Conservation (phyloP, 2,329 filamentous ascomycete species). For the Epichloe sp. region DNA sequence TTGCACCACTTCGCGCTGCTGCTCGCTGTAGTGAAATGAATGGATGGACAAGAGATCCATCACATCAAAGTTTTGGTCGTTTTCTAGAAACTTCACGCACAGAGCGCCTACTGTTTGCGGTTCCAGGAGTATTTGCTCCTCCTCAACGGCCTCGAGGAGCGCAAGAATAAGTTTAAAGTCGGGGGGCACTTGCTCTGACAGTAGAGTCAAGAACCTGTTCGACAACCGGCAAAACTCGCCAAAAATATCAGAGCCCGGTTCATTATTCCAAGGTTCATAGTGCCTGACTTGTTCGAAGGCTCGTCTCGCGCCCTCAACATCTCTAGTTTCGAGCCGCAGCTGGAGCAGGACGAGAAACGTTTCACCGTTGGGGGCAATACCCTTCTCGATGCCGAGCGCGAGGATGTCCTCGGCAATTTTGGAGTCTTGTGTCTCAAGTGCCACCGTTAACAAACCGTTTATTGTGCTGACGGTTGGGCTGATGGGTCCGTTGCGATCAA, state of each 20-base stretch:
- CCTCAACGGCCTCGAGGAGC: conserved; percentile 60
- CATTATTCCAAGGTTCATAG: conserved; percentile 25
- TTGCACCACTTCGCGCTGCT: conserved; percentile 55
- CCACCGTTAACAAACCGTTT: conserved; percentile 62
- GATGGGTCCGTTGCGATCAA: conserved; percentile 39
- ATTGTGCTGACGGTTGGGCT: conserved; percentile 58
- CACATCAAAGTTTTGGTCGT: conserved; percentile 65
- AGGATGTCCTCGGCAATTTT: conserved; percentile 64
- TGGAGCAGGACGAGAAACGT: conserved; percentile 66
- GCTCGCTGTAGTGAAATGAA: conserved; percentile 53
- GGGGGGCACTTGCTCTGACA: conserved; percentile 45
- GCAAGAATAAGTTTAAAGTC: conserved; percentile 58
- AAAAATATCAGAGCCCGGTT: conserved; percentile 29
- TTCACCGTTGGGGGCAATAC: conserved; percentile 51
- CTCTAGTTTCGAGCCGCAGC: conserved; percentile 58
- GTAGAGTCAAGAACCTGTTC: conserved; percentile 58
- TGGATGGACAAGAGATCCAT: conserved; percentile 72
- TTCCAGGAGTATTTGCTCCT: conserved; percentile 55
- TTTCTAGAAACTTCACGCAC: conserved; percentile 59
- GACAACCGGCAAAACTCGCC: conserved; percentile 46
- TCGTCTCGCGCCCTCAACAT: conserved; percentile 55
- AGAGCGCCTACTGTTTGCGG: conserved; percentile 62
- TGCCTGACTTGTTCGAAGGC: conserved; percentile 41
- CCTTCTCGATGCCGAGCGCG: conserved; percentile 49
- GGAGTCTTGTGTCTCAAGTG: conserved; percentile 55